Evolutionary conservation across 2,329 filamentous ascomycete genomes (phyloP).

Genomic region (Dothiorella sarmentorum): DNA sequence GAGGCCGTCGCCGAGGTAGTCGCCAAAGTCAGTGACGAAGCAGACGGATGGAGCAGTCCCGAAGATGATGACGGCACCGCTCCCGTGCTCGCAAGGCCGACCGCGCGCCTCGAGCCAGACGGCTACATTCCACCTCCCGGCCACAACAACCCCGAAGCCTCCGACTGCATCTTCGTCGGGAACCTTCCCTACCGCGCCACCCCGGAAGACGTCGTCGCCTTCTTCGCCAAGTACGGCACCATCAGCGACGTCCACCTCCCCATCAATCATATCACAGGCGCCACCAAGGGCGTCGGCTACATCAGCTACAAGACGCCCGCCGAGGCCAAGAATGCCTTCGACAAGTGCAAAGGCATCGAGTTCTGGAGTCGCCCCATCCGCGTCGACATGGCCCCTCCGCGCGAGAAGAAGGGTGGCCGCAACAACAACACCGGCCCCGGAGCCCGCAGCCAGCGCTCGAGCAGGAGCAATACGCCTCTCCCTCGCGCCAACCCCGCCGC

Average conservation of each 20-base stretch:
- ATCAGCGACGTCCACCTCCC: conserved; percentile 2
- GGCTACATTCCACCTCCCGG: not conserved
- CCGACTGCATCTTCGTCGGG: conserved; percentile 12
- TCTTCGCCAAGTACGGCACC: conserved; percentile 1
- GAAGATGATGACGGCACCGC: conserved; percentile 34
- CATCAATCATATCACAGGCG: not conserved
- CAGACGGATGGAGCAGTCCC: conserved; percentile 37
- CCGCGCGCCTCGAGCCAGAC: not conserved
- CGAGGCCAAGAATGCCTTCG: not conserved
- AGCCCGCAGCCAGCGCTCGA: not conserved
- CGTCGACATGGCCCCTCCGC: not conserved
- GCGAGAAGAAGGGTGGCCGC: conserved; percentile 5
- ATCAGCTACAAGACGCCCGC: not conserved
- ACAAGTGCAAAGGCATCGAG: not conserved
- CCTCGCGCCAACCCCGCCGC: not conserved
- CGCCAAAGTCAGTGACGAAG: conserved; percentile 39
- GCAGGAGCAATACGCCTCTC: not conserved
- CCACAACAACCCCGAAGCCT: not conserved
- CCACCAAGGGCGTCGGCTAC: conserved; percentile 1
- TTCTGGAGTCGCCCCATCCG: conserved; percentile 4
- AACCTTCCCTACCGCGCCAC: conserved; percentile 8
- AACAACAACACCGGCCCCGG: too few relatives aligned
- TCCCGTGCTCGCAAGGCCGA: not conserved
- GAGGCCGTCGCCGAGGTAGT: conserved; percentile 29
- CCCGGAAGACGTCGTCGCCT: not conserved